phyloP scores from a whole-genome alignment of 805 yeast species.

The Yamadazyma takamatsuzukensis region DNA sequence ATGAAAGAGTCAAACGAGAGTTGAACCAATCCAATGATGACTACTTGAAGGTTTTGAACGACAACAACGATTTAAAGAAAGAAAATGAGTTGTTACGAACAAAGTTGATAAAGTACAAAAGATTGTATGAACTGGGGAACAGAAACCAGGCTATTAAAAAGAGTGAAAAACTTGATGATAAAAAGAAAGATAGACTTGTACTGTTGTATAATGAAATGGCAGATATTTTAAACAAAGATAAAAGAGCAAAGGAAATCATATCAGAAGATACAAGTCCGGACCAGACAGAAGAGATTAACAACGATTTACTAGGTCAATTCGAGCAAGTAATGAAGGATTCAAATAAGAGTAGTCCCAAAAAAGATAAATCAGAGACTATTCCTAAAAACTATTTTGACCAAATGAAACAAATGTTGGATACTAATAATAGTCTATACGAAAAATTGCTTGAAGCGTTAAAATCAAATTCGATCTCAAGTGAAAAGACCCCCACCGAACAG shows the following conservation, averaged over 20 bases:
- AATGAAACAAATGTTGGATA: neutral
- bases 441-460: constrained; percentile 3
- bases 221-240: constrained; percentile 9
- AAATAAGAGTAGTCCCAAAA: constrained; percentile 2
- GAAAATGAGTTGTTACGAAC: constrained; percentile 30
- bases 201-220: constrained; percentile 14
- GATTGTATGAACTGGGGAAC: constrained; percentile 19
- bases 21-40: constrained; percentile 11
- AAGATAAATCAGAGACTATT: neutral
- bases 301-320: constrained; percentile 8
- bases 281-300: neutral
- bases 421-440: constrained; percentile 6
- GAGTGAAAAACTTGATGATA: neutral
- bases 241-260: constrained; percentile 1
- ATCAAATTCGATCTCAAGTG: too few relatives aligned
- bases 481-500: neutral
- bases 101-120: constrained; percentile 33
- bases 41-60: constrained; percentile 14
- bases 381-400: too few relatives aligned
- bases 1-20: constrained; percentile 10
- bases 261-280: too few relatives aligned
- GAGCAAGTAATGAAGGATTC: constrained; percentile 5
- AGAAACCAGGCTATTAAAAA: neutral
- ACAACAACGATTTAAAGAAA: constrained; percentile 16
- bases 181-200: constrained; percentile 6